Base-by-base conservation (phyloP, 257 asterid genomes). In the Lantana camara region DNA sequence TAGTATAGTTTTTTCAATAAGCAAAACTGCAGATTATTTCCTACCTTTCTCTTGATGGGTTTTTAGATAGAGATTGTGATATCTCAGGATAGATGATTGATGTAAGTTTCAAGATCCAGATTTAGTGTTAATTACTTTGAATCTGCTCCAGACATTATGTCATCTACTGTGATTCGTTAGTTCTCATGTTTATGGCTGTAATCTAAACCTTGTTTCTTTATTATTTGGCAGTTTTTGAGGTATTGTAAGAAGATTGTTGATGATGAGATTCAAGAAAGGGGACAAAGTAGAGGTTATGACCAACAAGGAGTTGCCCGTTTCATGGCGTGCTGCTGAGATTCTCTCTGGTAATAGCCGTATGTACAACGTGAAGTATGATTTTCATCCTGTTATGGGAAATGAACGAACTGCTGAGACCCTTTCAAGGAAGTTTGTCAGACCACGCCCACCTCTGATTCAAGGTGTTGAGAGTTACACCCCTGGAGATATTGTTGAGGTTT, bases 401-500 rank as follows among this genome's bases (percentile, higher is more conserved):
- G 75, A 79, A 30, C 58, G 58, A n/a, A 35, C 48, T 67, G 71
- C 64, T 65, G 88, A 75, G 71, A 78, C 69, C 48, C 87, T 87
- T 48, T 38, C 86, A 5, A 69, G 76, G 75, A 79, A 72, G 75
- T 62, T 65, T 50, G 61, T 90, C 53, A 87, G 89, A 70, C 97
- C 97, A 34, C 64, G 76, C 64, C 94, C 86, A 30, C 84, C 89
- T 42, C 42, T 29, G 27, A 45, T 52, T 47, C 73, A 74, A 53
- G 73, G 82, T 23, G 35, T 40, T 22, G 70, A 75, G 68, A 42
- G 55, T 73, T 87, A 69, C 69, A 14, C 38, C 29, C 71, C 70
- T 17, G 92, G 96, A 47, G 86, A 80, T 67, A 52, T 81, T 51
- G 90, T 90, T 63, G 96, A 90, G 80, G 90, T 90, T 62, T 80